Base-by-base conservation (phyloP, 2,329 filamentous ascomycete species). In the Metarhizium brunneum region DNA sequence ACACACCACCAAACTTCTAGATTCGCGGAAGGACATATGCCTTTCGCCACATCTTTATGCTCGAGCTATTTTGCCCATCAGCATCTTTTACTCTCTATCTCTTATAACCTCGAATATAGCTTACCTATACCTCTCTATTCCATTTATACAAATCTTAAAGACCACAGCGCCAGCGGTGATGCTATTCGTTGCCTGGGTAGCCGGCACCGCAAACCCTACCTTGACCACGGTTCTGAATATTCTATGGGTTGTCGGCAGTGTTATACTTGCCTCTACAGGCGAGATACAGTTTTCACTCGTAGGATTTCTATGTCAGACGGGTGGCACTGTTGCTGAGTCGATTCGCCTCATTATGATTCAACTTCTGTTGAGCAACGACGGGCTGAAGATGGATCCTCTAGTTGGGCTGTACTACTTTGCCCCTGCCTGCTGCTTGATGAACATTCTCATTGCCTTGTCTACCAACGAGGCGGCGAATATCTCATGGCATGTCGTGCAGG, bases 361-460 rank as follows among this genome's bases (percentile, higher is more conserved):
- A 73, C 84, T 87, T 58, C 78, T 95, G 63, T 82, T 95, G 53
- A 88, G 84, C 66, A 85, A 80, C 38, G 80, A 87, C 52, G 88
- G 90, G 48, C 70, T 88, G 74, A 90, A 89, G 76, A 94, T 95
- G 90, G 88, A 94, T 66, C 89, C 90, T 38, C 80, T 95, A 42
- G 89, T 94, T 59, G 90, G 88, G 36, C 80, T 95, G 25, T 95
- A 95, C 79, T 95, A 95, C 77, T 95, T 90, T 68, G 90, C 90
- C 0, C 90, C 90, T 6, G 85, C 90, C 52, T 95, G 90, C 71
- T 87, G 88, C 52, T 71, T 86, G 63, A 90, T 91, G 84, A 95
- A 95, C 73, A 76, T 86, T 55, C 62, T 86, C 40, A 83, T 90
- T 38, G 83, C 86, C 59, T 68, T 89, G 57, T 75, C 43, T 25